Evolutionary conservation across 2,329 filamentous ascomycete species (phyloP), one percentile per base, ranked within the genome.

Genomic region (Claviceps capensis): DNA sequence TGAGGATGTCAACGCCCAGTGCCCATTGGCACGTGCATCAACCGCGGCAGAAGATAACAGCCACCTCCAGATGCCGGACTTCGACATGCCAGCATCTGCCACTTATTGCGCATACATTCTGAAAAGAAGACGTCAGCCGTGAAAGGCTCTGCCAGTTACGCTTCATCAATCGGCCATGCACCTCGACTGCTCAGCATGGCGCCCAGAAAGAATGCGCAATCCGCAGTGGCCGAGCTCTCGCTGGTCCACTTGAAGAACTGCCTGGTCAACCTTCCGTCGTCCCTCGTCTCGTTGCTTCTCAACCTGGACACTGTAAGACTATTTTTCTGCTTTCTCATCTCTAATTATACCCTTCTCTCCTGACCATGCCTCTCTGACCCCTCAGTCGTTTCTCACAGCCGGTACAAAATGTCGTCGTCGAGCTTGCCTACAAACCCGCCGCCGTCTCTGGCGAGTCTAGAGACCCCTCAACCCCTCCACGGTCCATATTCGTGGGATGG

Each of bases 401-500:
- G 54, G 88, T 86, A 37, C 93, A 98, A 71, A 95, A 97, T 85
- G 88, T 97, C 60, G 79, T 97, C 56, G 85, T 98, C 66, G 93
- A 98, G 70, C 78, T 98, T 57, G 85, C 77, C 65, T 95, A 86
- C 69, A 62, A 76, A 55, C 69, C 79, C 17, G 11, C 23, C 30
- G 9, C 17, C 17, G 17, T n/a, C 5, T 9, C 45, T 43, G 65
- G 75, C 42, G 71, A 76, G 22, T 66, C 78, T 42, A 64, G 61
- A 46, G 51, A 74, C 52, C 71, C 74, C 57, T 62, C 71, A 26
- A 64, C 72, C 6, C 68, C 72, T 50, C 79, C 81, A 59, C 79
- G 77, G 62, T 94, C 87, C 47, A 76, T 94, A 60, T 98, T 86
- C 65, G 76, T 95, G 54, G 93, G 93, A 66, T 98, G 93, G 93